Evolutionary conservation across 495 filamentous ascomycete species (phyloP).

Genomic region (Rhizodiscina lignyota): DNA sequence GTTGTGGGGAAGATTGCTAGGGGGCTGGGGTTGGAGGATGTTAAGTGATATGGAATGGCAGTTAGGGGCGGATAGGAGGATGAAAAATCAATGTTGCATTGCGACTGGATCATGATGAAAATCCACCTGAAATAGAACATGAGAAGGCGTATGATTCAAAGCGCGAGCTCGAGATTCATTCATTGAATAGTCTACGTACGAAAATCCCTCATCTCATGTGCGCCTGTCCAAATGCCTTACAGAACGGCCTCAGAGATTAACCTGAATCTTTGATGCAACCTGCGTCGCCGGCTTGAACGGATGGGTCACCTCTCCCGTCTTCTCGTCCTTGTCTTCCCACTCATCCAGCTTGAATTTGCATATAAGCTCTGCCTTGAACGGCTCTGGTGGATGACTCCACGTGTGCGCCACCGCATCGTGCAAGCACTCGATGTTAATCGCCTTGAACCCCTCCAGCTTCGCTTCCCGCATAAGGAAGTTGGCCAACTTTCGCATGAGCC

Average conservation of each 20-base stretch:
- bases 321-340: constrained; percentile 4
- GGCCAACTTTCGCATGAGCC: constrained; percentile 22
- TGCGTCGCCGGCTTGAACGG: background rate
- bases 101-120: too few relatives aligned
- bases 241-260: too few relatives aligned
- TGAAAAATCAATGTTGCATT: too few relatives aligned
- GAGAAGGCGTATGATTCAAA: too few relatives aligned
- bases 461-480: constrained; percentile 23
- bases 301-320: background rate
- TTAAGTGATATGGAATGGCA: background rate
- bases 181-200: too few relatives aligned
- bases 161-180: too few relatives aligned
- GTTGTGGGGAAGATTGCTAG: constrained; percentile 72
- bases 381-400: constrained; percentile 21
- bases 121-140: too few relatives aligned
- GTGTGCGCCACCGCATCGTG: constrained; percentile 19
- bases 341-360: constrained; percentile 1
- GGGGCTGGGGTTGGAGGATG: constrained; percentile 55
- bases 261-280: background rate
- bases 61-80: too few relatives aligned
- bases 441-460: constrained; percentile 16
- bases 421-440: constrained; percentile 21
- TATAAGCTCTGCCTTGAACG: constrained; percentile 15
- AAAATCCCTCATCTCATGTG: too few relatives aligned
- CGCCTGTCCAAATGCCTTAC: too few relatives aligned